phyloP scores from a whole-genome alignment of 1,284 basidiomycete genomes.

The Fomitopsis palustris region DNA sequence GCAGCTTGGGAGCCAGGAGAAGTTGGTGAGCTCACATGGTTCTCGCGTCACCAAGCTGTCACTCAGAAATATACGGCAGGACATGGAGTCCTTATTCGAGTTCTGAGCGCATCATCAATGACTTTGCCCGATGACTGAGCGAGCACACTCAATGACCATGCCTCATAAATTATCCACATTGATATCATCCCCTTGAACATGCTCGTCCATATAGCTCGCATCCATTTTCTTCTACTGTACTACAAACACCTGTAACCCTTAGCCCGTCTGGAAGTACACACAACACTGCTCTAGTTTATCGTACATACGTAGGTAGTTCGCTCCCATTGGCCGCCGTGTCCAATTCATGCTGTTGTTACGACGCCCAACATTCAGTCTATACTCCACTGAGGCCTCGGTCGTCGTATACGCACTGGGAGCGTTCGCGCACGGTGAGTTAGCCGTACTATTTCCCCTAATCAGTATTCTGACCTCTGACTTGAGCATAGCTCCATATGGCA shows the following conservation, averaged over 20 bases:
- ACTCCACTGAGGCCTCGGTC: too few relatives aligned
- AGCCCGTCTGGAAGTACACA: background rate
- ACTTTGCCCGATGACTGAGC: background rate
- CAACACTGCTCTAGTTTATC: background rate
- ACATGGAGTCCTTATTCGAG: background rate
- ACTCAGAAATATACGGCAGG: background rate
- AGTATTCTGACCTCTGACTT: too few relatives aligned
- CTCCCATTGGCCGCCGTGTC: too few relatives aligned
- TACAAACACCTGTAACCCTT: background rate
- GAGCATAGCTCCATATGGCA: too few relatives aligned
- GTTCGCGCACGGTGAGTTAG: too few relatives aligned
- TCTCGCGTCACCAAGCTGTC: background rate
- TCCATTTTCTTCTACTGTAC: background rate
- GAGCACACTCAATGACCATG: background rate
- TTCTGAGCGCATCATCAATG: background rate
- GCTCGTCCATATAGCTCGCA: background rate
- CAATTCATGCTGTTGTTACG: too few relatives aligned
- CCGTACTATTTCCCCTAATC: too few relatives aligned
- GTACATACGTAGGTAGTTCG: background rate
- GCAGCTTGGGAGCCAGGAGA: conserved; percentile 7
- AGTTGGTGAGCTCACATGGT: background rate
- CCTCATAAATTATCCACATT: background rate
- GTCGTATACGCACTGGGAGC: too few relatives aligned
- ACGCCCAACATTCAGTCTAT: too few relatives aligned
- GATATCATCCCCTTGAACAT: background rate